These are phyloP conservation scores for Marasmius tenuissimus DNA, from an alignment of 1,284 basidiomycete species.

Conservation along the genomic window DNA sequence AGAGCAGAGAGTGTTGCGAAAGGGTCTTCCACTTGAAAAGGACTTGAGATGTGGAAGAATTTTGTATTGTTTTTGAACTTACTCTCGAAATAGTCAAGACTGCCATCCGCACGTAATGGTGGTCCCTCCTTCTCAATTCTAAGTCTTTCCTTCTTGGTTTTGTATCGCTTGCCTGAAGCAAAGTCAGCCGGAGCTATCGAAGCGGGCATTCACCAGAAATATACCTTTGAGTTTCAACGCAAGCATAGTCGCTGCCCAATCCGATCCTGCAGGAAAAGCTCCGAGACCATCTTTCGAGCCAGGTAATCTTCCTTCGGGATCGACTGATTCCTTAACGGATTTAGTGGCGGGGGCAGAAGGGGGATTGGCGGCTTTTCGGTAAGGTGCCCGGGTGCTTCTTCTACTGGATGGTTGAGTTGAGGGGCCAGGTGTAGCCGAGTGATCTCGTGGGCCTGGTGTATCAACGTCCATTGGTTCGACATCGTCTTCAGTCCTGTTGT, in stretches of 20 bases:
- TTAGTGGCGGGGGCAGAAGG: conserved; percentile 21
- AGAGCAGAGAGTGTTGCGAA: conserved; percentile 65
- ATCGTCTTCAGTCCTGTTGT: conserved; percentile 45
- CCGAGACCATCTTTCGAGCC: conserved; percentile 74
- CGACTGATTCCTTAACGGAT: conserved; percentile 53
- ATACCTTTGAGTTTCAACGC: conserved; percentile 70
- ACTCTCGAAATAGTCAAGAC: conserved; percentile 73
- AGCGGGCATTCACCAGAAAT: neutral
- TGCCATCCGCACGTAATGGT: conserved; percentile 65
- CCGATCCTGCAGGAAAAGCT: conserved; percentile 65
- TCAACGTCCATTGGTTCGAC: conserved; percentile 43
- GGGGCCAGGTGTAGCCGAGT: conserved; percentile 35
- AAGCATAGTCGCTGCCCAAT: conserved; percentile 68
- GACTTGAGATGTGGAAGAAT: conserved; percentile 9
- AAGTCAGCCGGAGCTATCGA: neutral
- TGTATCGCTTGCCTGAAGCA: conserved; percentile 64
- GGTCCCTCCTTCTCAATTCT: conserved; percentile 72
- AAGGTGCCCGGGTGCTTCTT: conserved; percentile 46
- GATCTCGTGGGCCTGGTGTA: conserved; percentile 32
- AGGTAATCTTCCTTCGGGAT: conserved; percentile 68
- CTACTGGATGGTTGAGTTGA: conserved; percentile 26
- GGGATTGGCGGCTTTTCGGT: conserved; percentile 36
- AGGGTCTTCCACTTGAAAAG: conserved; percentile 68
- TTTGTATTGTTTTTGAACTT: conserved; percentile 23
- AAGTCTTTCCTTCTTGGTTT: conserved; percentile 75